Conservation (phyloP, 2,329 filamentous ascomycete genomes). For the Coniochaeta pulveracea region DNA sequence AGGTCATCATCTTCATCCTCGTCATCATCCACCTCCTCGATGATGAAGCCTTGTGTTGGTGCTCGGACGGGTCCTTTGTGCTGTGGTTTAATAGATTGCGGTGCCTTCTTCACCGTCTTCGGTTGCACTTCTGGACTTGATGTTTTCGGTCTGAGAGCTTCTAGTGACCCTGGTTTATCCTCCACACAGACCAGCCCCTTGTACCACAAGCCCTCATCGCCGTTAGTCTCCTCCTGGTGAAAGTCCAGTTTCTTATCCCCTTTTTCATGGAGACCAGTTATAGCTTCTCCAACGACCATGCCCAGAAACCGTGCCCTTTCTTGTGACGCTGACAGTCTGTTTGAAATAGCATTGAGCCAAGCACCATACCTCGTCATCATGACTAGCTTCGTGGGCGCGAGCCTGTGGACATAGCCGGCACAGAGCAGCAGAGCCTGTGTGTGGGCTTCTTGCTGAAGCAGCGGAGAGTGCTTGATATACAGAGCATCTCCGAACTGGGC, state of each 20-base stretch:
- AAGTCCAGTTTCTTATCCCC: constrained; percentile 69
- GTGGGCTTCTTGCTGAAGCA: constrained; percentile 81
- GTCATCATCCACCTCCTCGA: constrained; percentile 54
- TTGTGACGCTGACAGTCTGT: constrained; percentile 70
- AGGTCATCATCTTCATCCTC: constrained; percentile 57
- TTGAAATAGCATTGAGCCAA: constrained; percentile 74
- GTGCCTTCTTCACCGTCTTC: constrained; percentile 7
- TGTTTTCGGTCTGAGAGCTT: constrained; percentile 27
- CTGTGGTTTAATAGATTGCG: constrained; percentile 5
- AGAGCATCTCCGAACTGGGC: constrained; percentile 73
- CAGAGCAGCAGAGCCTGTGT: constrained; percentile 68
- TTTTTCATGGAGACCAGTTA: constrained; percentile 53
- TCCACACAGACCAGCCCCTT: constrained; percentile 50
- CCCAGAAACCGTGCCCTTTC: constrained; percentile 69
- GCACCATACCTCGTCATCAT: constrained; percentile 58
- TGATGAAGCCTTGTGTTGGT: constrained; percentile 34
- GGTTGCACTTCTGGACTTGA: too few species aligned
- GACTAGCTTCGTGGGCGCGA: constrained; percentile 53
- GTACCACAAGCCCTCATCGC: constrained; percentile 65
- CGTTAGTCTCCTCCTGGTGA: constrained; percentile 66
- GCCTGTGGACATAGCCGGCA: constrained; percentile 63
- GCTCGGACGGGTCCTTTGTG: constrained; percentile 17
- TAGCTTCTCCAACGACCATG: constrained; percentile 72
- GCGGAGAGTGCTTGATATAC: constrained; percentile 74
- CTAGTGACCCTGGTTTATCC: constrained; percentile 51